Evolutionary conservation across 1,139 yeast species (phyloP).

Genomic region (Nematodospora anomalae): DNA sequence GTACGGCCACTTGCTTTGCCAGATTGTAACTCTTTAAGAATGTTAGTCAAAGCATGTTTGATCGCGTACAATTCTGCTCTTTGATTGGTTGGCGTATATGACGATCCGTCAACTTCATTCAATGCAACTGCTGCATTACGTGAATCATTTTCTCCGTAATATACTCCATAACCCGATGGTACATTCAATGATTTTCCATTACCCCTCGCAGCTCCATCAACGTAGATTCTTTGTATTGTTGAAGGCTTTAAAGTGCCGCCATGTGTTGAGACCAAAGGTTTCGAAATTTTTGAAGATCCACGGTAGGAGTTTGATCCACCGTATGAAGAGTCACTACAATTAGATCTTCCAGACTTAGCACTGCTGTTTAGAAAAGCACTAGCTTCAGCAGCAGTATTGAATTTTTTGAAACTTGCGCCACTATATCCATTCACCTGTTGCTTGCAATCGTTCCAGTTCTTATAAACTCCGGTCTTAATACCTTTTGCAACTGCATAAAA

Average conservation of each 20-base stretch:
- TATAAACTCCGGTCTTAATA: conserved; percentile 49
- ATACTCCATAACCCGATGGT: conserved; percentile 67
- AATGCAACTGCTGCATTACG: conserved; percentile 57
- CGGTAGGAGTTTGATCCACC: not conserved
- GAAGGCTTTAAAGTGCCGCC: not conserved
- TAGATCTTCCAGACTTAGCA: conserved; percentile 1
- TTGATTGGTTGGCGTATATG: conserved; percentile 63
- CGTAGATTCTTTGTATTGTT: conserved; percentile 36
- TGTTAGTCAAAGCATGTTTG: conserved; percentile 48
- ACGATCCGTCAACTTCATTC: conserved; percentile 21
- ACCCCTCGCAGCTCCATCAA: conserved; percentile 70
- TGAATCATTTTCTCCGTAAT: conserved; percentile 55
- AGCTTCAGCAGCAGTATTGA: conserved; percentile 49
- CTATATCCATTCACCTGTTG: conserved; percentile 50
- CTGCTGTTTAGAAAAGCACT: conserved; percentile 8
- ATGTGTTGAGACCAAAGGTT: conserved; percentile 2
- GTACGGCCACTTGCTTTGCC: conserved; percentile 19
- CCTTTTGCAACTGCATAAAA: conserved; percentile 67
- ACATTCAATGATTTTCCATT: conserved; percentile 54
- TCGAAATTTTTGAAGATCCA: conserved; percentile 1
- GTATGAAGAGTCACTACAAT: not conserved
- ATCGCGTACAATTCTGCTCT: conserved; percentile 78
- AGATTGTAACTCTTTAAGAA: conserved; percentile 23
- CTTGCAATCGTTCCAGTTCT: conserved; percentile 52
- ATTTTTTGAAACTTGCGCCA: conserved; percentile 58